These are phyloP conservation scores for Marasmius fiardii DNA, from an alignment of 1,284 basidiomycete genomes.

Conservation along the genomic window DNA sequence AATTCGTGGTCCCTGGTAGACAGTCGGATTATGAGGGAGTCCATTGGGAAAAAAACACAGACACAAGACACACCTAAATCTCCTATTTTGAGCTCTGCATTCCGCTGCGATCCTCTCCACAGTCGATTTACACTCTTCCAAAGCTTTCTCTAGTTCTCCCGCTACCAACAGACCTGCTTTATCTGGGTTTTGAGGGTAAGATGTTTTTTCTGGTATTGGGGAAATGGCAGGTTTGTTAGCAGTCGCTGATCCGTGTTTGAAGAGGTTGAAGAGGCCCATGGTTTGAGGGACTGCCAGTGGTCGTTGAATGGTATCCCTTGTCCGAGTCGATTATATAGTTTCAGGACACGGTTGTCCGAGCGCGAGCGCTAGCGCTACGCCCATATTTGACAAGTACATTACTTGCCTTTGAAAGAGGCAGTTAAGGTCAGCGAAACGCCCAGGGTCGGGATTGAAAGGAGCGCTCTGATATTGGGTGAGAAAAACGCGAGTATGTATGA, in stretches of 20 bases:
- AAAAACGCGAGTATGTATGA: too few species aligned
- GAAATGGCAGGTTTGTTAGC: background rate
- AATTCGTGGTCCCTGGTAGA: slow-evolving; percentile 25
- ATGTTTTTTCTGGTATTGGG: slow-evolving; percentile 1
- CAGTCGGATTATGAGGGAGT: too few species aligned
- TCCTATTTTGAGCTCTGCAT: slow-evolving; percentile 34
- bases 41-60: background rate
- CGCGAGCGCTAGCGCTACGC: too few species aligned
- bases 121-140: slow-evolving; percentile 22
- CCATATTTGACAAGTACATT: too few species aligned
- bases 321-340: too few species aligned
- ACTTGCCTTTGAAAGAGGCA: too few species aligned
- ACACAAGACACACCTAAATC: slow-evolving; percentile 28
- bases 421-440: too few species aligned
- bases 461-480: too few species aligned
- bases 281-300: too few species aligned
- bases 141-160: slow-evolving; percentile 23
- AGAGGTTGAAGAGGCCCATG: slow-evolving; percentile 13
- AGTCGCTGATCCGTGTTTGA: slow-evolving; percentile 3
- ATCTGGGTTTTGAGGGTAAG: slow-evolving; percentile 11
- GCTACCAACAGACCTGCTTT: slow-evolving; percentile 25
- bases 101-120: slow-evolving; percentile 27
- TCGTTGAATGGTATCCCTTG: too few species aligned
- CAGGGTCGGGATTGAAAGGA: too few species aligned
- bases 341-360: too few species aligned